Conservation (phyloP, 768 basidiomycete genomes). For the Phaffia australis region DNA sequence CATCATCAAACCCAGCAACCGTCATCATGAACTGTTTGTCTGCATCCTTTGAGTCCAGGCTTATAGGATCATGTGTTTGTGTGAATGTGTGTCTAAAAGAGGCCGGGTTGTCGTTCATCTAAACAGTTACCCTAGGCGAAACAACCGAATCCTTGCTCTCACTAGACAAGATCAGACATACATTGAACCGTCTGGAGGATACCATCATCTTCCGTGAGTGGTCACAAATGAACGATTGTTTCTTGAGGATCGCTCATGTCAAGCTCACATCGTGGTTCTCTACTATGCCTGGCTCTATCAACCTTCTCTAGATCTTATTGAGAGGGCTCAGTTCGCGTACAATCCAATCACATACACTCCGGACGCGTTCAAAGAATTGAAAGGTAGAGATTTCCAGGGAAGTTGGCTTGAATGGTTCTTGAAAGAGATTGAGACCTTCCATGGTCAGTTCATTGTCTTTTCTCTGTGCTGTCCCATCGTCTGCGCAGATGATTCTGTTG, state of each 20-base stretch:
- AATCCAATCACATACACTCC: constrained; percentile 79
- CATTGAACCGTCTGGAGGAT: constrained; percentile 83
- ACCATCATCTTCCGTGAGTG: constrained; percentile 80
- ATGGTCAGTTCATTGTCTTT: constrained; percentile 52
- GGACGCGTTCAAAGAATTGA: constrained; percentile 67
- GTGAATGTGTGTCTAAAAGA: too few relatives aligned
- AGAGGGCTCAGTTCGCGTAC: constrained; percentile 91
- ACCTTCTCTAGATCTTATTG: constrained; percentile 58
- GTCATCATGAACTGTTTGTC: neutral
- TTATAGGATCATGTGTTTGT: too few relatives aligned
- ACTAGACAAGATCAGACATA: constrained; percentile 74
- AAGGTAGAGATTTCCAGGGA: constrained; percentile 60
- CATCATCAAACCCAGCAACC: neutral
- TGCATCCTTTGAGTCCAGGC: neutral
- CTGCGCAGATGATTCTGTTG: neutral
- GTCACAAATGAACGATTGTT: neutral
- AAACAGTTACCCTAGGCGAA: constrained; percentile 22
- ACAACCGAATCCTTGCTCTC: constrained; percentile 59
- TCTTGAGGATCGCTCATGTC: neutral
- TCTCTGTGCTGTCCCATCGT: neutral
- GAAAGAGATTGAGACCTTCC: constrained; percentile 86
- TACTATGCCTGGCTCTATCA: neutral
- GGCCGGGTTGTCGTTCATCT: neutral
- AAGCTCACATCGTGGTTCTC: neutral
- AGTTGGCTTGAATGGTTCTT: constrained; percentile 98